Percentiles rank a stretch among this genome's conserved stretches.
Conservation (phyloP, 179 eudicot species). For the Patellifolia procumbens region DNA sequence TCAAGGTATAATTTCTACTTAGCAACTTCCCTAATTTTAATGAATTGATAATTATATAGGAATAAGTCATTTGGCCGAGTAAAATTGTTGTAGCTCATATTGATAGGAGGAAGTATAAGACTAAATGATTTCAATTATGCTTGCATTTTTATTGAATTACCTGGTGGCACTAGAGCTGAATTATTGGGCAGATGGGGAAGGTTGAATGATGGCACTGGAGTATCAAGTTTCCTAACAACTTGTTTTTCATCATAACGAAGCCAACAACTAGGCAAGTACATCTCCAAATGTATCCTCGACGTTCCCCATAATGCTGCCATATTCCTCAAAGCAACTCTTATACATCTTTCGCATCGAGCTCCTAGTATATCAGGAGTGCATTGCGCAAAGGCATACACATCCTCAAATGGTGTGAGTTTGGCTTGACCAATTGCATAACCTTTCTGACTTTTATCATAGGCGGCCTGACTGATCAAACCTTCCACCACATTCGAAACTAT, state of each 20-base stretch:
- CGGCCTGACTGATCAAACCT: not conserved
- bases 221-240: not conserved
- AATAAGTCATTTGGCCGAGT: too few relatives aligned
- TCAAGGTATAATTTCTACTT: too few relatives aligned
- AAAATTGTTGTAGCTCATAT: too few relatives aligned
- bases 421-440: not conserved
- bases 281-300: not conserved
- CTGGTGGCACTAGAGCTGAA: too few relatives aligned
- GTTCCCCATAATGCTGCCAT: too few relatives aligned
- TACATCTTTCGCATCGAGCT: slow-evolving; percentile 14
- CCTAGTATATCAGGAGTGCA: slow-evolving; percentile 32
- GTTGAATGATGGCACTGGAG: too few relatives aligned
- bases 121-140: too few relatives aligned
- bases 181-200: too few relatives aligned
- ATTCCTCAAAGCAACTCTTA: slow-evolving; percentile 15
- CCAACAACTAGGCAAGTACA: slow-evolving; percentile 27
- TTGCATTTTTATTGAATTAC: too few relatives aligned
- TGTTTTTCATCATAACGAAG: slow-evolving; percentile 15
- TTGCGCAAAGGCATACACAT: slow-evolving; percentile 15
- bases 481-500: not conserved
- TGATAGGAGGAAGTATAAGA: too few relatives aligned
- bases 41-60: too few relatives aligned
- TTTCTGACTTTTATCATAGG: not conserved
- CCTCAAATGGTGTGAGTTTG: not conserved
- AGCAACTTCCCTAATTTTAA: too few relatives aligned